Evolutionary conservation across 768 basidiomycete genomes (phyloP).

Genomic region (Boletus pseudopeckii): DNA sequence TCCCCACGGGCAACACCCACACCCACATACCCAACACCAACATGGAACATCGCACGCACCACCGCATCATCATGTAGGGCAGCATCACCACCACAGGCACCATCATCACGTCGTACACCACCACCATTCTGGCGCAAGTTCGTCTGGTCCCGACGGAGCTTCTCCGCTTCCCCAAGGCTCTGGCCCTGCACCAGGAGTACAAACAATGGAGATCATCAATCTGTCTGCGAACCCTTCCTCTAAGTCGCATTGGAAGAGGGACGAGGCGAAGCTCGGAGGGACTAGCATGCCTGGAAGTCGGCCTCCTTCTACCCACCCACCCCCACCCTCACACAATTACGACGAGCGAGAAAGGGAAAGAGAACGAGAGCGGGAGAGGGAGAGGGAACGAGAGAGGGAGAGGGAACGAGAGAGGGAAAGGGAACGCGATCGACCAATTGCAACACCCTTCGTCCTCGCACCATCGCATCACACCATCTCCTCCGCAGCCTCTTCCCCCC

Average conservation of each 20-base stretch:
- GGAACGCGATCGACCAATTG: slow-evolving; percentile 49
- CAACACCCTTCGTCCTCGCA: slow-evolving; percentile 53
- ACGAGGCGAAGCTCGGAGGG: slow-evolving; percentile 27
- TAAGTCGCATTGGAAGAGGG: slow-evolving; percentile 40
- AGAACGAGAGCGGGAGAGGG: slow-evolving; percentile 18
- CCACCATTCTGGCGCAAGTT: slow-evolving; percentile 39
- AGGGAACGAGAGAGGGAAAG: slow-evolving; percentile 21
- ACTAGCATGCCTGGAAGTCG: slow-evolving; percentile 32
- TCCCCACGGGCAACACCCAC: slow-evolving; percentile 28
- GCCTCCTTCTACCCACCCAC: slow-evolving; percentile 39
- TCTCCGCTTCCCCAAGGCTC: slow-evolving; percentile 35
- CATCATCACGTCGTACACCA: slow-evolving; percentile 47
- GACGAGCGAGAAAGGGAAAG: slow-evolving; percentile 28
- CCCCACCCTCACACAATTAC: slow-evolving; percentile 24
- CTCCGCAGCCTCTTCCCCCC: slow-evolving; percentile 40
- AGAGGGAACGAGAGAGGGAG: slow-evolving; percentile 18
- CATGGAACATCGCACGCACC: slow-evolving; percentile 29
- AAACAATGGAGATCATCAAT: slow-evolving; percentile 52
- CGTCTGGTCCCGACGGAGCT: slow-evolving; percentile 27
- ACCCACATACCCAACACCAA: slow-evolving; percentile 33
- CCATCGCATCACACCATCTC: slow-evolving; percentile 39
- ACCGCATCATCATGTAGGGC: slow-evolving; percentile 46
- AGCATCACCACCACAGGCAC: slow-evolving; percentile 47
- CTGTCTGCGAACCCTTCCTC: slow-evolving; percentile 34
- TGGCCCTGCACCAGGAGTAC: slow-evolving; percentile 34